Evolutionary conservation across 2,329 filamentous ascomycete genomes (phyloP), one percentile per base, ranked within the genome.

Genomic region (Malbranchea zuffiana): DNA sequence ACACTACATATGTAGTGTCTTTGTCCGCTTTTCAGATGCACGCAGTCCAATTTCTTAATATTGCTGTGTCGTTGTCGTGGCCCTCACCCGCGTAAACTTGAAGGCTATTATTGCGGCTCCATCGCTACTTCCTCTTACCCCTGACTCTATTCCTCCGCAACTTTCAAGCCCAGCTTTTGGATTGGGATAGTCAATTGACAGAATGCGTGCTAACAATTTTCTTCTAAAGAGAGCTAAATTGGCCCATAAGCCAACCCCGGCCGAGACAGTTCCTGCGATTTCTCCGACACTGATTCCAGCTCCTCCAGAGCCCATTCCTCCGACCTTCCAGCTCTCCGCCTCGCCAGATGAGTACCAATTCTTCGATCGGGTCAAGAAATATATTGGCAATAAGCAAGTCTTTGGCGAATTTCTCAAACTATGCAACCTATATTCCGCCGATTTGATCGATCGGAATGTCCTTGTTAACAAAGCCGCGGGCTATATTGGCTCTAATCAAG

Each of bases 361-460:
- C 62, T 98, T 98, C 50, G 90, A 98, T 44, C 80, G 86, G 5
- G 86, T 90, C 12, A 96, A 95, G 71, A 98, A 98, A 61, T 88
- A 81, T 52, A 84, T 98, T 40, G 79, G 81, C 43, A 96, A 96
- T 59, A 82, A 93, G 57, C 82, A 84, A 39, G 80, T 80, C 2
- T 92, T 93, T 72, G 87, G 83, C 50, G 90, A 98, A 57, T 98
- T 98, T 60, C 64, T 98, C 46, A 98, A 98, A 65, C 75, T 98
- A 5, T 90, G 88, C 67, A 98, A 96, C 49, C 71, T 98, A 19
- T 98, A 85, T 64, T 90, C 82, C 15, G 83, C 93, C 50, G 87
- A 92, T 48, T 72, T 98, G 34, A 92, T 98, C 44, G 85, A 93
- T 52, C 80, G 80, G 40, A 78, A 82, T 43, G 77, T 85, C 2